Evolutionary conservation across 1,284 basidiomycete species (phyloP), one percentile per base, ranked within the genome.

Genomic region (Naganishia albida): DNA sequence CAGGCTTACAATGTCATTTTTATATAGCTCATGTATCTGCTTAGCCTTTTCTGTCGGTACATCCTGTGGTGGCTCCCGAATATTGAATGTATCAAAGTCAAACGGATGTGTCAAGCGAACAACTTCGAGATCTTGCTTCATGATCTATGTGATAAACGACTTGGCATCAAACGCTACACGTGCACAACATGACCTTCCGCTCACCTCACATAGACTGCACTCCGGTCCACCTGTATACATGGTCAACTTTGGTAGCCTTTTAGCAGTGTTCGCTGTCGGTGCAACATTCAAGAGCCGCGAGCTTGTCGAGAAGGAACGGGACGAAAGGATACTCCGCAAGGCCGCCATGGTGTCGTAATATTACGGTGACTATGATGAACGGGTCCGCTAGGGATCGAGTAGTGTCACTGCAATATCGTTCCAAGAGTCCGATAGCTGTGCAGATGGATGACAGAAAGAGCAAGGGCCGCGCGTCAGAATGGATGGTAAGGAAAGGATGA

Each of bases 201-300:
- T 18, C 34, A 79, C 75, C 70, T 79, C 78, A 68, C 78, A 79
- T 18, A 79, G 67, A 20, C 73, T 74, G 59, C 78, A 79, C 64
- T 79, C 77, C 51, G 76, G 77, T 16, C 78, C 78, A 34, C 77
- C 77, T 25, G 78, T 79, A 65, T 70, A 79, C 28, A 79, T 74
- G 16, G 77, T 78, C 50, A 79, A 69, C 25, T 56, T 63, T 10
- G 66, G 66, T 26, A 65, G 30, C 40, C 55, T 28, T 16, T 49
- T 56, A 18, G 53, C 43, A 34, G 42, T 46, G 7, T n/a, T 6
- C 8, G 20, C 10, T 18, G 57, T 39, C 34, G 20, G 46, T 25
- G 46, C 46, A n/a, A 28, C 57, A 23, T 60, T 39, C 10, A 49
- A 23, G 18, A 49, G 23, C 16, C 57, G 57, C 13, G 40, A 8